Base-by-base conservation (phyloP, 2,329 filamentous ascomycete species). In the Ophiocordyceps camponoti-floridani region DNA sequence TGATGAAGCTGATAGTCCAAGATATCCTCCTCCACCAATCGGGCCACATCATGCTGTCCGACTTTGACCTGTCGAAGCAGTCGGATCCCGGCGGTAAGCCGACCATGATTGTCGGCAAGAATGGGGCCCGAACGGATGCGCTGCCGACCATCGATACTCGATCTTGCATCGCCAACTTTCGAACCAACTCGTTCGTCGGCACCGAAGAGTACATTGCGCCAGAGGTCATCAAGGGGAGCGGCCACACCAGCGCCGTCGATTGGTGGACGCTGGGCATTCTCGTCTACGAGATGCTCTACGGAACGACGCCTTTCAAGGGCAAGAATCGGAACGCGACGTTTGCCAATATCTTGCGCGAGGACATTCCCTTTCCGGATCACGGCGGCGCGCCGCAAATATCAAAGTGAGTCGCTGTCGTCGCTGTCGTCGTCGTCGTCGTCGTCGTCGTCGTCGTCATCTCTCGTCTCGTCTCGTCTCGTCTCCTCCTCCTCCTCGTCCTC, bases 1-100 rank as follows among this genome's bases (percentile, higher is more conserved):
- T 12, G 16, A 37, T 11, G 30, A 11, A 33, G 33, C 33, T 37
- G 33, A 37, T n/a, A 6, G 33, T n/a, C 14, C 19, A 41, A 95
- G 88, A 98, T 56, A 98, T 98, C 52, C 72, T 98, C 13, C 77
- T 98, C 19, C 91, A 98, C 61, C 91, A 98, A 62, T 96, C 91
- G n/a, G 91, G 91, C 14, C 91, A 98, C 63, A 98, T 98, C 55
- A 98, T 98, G 91, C 75, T 98, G 60, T 96, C 91, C 48, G 91
- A 98, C 66, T 98, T 98, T 63, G 91, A 98, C 63, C 67, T 98
- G 49, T 95, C 88, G 10, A 98, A 98, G 64, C 91, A 98, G 64
- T 98, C 91, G 7, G 91, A 93, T 52, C 81, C 85, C 14, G 91
- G 88, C 57, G 91, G 91, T 66, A 89, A 89, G 58, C 91, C 91